Conservation (phyloP, 257 asterid genomes). For the Nicotiana undulata region DNA sequence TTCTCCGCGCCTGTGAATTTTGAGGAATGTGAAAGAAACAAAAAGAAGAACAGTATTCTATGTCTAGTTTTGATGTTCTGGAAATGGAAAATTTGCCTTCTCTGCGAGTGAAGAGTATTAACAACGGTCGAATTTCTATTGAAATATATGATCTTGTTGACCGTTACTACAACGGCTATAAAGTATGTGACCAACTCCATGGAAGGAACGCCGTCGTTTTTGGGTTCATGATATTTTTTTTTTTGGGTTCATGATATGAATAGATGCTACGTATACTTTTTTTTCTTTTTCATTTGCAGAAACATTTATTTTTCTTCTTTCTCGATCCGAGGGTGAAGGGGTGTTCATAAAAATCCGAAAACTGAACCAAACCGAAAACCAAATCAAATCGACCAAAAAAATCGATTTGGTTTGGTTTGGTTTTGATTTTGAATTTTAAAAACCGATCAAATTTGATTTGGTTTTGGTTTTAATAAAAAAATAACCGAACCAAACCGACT, state of each 20-base stretch:
- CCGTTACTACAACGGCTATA: not conserved
- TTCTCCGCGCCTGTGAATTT: not conserved
- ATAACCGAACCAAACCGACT: no score
- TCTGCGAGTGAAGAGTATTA: not conserved
- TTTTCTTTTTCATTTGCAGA: not conserved
- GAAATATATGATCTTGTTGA: not conserved
- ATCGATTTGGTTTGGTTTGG: no score
- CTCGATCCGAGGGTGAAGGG: no score
- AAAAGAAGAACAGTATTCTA: not conserved
- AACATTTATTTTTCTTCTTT: no score
- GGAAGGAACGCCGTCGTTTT: not conserved
- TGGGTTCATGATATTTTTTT: no score
- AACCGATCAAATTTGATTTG: no score
- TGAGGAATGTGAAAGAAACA: not conserved
- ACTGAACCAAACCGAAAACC: no score
- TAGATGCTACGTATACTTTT: not conserved
- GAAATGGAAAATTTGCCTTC: no score
- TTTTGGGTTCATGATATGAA: not conserved
- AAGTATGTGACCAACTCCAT: not conserved
- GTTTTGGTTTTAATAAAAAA: no score
- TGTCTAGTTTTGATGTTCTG: not conserved
- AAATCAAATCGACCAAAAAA: no score
- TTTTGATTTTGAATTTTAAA: no score
- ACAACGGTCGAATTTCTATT: not conserved
- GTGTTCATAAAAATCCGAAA: no score